Evolutionary conservation across 805 yeast genomes (phyloP), one percentile per base, ranked within the genome.

Genomic region (Martiniozyma abietophila): DNA sequence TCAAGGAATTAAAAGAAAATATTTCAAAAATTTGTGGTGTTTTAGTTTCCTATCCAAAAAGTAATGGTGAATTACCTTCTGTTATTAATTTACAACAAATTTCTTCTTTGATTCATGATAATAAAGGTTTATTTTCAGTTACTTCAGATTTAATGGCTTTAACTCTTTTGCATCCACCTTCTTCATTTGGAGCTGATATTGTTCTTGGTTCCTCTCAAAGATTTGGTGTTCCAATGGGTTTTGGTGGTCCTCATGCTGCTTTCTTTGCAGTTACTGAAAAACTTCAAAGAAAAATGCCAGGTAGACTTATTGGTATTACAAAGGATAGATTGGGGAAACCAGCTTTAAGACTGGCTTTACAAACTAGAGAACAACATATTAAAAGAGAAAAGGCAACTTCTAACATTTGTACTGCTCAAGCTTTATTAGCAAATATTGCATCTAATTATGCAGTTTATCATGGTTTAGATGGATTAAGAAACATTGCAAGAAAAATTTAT

Each of bases 231-330:
- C 97, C 98, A 36, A 73, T 89, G 65, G 98, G 97, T 6, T 92
- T 76, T 54, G 98, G 98, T 51, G 98, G 98, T 15, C 98, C 98
- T 4, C 98, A 92, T 58, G 97, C 98, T 30, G 98, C 95, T 1
- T 92, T 84, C 62, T 88, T 92, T 49, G 84, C 97, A 7, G 94
- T 89, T 26, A 69, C 74, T n/a, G 74, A 76, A 40, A 69, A 75
- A 36, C 68, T 80, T 47, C 83, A 84, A 53, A 75, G 98, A 54
- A 92, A 88, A 59, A 85, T 92, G 57, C 98, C 98, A 2, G 98
- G 98, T 28, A 74, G 98, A 63, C 72, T 92, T 36, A 88, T 92
- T 36, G 98, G 98, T 53, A 76, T 83, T 26, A 77, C 95, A 25
- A 84, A 83, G 55, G 98, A 89, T 56, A 71, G 97, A 51, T 64